phyloP scores from a whole-genome alignment of 345 rosid genomes.

The Alliaria petiolata region DNA sequence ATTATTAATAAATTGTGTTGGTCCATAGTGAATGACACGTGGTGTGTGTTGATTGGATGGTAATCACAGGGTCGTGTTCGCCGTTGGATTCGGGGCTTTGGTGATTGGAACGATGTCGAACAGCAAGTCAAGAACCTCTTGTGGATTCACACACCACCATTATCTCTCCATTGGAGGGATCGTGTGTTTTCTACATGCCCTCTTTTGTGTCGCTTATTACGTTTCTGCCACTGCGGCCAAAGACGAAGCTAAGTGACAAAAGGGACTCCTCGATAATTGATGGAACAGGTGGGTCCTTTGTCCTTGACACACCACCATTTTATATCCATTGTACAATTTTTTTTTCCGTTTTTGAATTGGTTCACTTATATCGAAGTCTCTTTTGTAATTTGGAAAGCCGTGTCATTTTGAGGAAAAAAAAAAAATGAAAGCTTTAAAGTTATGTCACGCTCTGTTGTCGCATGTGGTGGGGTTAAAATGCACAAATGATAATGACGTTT shows the following conservation, averaged over 20 bases:
- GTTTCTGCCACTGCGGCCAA: slow-evolving; percentile 71
- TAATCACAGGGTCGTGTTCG: slow-evolving; percentile 66
- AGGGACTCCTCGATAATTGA: not conserved
- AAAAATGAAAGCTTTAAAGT: slow-evolving; percentile 6
- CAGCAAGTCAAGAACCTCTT: slow-evolving; percentile 68
- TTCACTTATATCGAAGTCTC: slow-evolving; percentile 12
- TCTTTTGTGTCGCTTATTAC: slow-evolving; percentile 73
- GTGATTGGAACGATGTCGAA: slow-evolving; percentile 80
- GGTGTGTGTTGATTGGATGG: not conserved
- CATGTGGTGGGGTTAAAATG: slow-evolving; percentile 19
- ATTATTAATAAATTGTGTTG: too few species aligned
- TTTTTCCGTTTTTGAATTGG: not conserved
- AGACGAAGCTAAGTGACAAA: slow-evolving; percentile 38
- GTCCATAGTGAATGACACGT: not conserved
- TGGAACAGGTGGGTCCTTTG: slow-evolving; percentile 20
- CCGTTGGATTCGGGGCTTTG: slow-evolving; percentile 61
- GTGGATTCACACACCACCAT: slow-evolving; percentile 90
- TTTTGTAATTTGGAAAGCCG: slow-evolving; percentile 24
- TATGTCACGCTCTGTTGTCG: slow-evolving; percentile 32
- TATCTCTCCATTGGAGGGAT: slow-evolving; percentile 87
- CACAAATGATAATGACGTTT: slow-evolving; percentile 7
- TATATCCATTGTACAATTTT: too few species aligned
- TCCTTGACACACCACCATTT: too few species aligned
- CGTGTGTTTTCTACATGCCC: slow-evolving; percentile 79
- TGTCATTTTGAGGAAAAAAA: slow-evolving; percentile 12